Conservation (phyloP, 495 filamentous ascomycete genomes). For the Jackrogersella multiformis region DNA sequence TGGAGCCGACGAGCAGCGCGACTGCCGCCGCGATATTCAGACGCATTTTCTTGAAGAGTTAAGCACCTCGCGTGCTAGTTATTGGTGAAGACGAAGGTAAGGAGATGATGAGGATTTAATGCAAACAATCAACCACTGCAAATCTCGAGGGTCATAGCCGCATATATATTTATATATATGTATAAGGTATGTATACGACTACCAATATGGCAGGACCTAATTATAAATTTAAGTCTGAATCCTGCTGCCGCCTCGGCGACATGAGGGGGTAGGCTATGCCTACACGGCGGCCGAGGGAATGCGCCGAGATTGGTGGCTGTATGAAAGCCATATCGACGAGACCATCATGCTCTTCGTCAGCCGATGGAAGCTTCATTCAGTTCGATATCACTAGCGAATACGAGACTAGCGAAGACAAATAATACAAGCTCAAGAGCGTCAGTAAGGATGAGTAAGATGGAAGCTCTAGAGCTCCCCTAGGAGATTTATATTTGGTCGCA, state of each 20-base stretch:
- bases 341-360: constrained; percentile 6
- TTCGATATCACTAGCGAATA: too few relatives aligned
- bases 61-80: not conserved
- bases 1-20: constrained; percentile 31
- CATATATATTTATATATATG: constrained; percentile 13
- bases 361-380: not conserved
- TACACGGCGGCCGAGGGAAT: constrained; percentile 3
- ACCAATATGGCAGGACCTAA: constrained; percentile 1
- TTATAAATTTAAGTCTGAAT: constrained; percentile 27
- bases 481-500: not conserved
- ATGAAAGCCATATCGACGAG: constrained; percentile 1
- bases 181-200: not conserved
- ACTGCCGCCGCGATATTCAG: constrained; percentile 25
- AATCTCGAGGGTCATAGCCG: not conserved
- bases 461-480: constrained; percentile 5
- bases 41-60: constrained; percentile 20
- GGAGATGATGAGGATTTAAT: constrained; percentile 10
- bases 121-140: constrained; percentile 7
- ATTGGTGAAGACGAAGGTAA: not conserved
- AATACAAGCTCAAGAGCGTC: not conserved
- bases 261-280: constrained; percentile 19
- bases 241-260: constrained; percentile 19
- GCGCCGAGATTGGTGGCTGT: constrained; percentile 5
- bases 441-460: constrained; percentile 26
- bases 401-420: not conserved